Evolutionary conservation across 164 flowering plant genomes (phyloP), one percentile per base, ranked within the genome.

Genomic region (Saururus chinensis): DNA sequence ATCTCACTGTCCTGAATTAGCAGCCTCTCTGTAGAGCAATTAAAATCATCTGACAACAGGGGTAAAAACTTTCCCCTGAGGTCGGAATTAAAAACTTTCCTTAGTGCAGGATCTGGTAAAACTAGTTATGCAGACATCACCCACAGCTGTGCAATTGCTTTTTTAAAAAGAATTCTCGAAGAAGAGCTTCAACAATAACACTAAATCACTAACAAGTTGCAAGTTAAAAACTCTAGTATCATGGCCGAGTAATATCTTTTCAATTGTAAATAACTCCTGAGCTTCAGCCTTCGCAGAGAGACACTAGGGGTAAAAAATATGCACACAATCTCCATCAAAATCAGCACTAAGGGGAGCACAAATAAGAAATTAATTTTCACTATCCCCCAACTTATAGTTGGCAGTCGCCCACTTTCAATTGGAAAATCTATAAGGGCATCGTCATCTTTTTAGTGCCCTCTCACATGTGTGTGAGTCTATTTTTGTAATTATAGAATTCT

Each of bases 321-420:
- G 97, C 17, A 93, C 72, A 71, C 97, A 90, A 41, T 90, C 99
- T 35, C 97, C 99, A 68, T 93, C 99, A 79, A 93, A 93, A 66
- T 93, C 99, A 45, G 99, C 99, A 61, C 89, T 77, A 0, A 93
- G 73, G 0, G 99, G 95, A 20, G 85, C 89, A 80, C 99, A 90
- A 19, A 90, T 88, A 93, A 82, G 48, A 97, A 97, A 60, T 93
- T 93, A 19, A 93, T 88, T 71, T 93, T 93, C 16, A 93, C 95
- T 0, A 83, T 80, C 35, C n/a, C n/a, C n/a, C n/a, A n/a, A n/a
- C n/a, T n/a, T n/a, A n/a, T n/a, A n/a, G n/a, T n/a, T n/a, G n/a
- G n/a, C n/a, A n/a, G n/a, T n/a, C n/a, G n/a, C n/a, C n/a, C n/a
- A n/a, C n/a, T n/a, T n/a, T n/a, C n/a, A n/a, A n/a, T n/a, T n/a